Conservation (phyloP, 2,329 filamentous ascomycete species). For the Xylariales sp. region DNA sequence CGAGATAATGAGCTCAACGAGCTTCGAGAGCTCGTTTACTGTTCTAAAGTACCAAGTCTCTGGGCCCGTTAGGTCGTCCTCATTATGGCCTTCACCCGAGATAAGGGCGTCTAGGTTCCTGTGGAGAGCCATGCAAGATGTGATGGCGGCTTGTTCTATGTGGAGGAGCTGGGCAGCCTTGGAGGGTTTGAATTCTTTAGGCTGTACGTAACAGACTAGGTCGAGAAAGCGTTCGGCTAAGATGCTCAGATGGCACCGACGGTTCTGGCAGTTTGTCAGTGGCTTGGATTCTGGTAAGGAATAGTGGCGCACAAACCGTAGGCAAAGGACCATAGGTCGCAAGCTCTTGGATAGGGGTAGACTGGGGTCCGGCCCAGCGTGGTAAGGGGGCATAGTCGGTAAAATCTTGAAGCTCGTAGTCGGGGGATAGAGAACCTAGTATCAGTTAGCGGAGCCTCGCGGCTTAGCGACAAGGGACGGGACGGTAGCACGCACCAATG, state of each 20-base stretch:
- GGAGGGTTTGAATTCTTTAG: constrained; percentile 62
- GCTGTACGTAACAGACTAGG: constrained; percentile 60
- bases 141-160: constrained; percentile 58
- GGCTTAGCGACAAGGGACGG: neutral
- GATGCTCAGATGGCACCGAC: constrained; percentile 61
- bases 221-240: constrained; percentile 65
- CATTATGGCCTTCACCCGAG: neutral
- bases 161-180: constrained; percentile 53
- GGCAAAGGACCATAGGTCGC: constrained; percentile 63
- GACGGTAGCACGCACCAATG: constrained; percentile 55
- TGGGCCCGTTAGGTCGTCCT: constrained; percentile 35
- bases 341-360: constrained; percentile 56
- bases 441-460: constrained; percentile 1
- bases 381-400: constrained; percentile 67
- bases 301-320: constrained; percentile 55
- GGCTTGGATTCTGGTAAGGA: neutral
- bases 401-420: constrained; percentile 53
- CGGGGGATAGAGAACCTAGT: constrained; percentile 14
- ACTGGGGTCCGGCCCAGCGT: constrained; percentile 56
- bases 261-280: constrained; percentile 52
- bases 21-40: constrained; percentile 36
- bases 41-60: constrained; percentile 42
- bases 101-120: constrained; percentile 33
- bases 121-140: constrained; percentile 48
- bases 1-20: constrained; percentile 37